These are phyloP conservation scores for Leucoagaricus sp. DNA, from an alignment of 1,284 basidiomycete species.

Conservation along the genomic window DNA sequence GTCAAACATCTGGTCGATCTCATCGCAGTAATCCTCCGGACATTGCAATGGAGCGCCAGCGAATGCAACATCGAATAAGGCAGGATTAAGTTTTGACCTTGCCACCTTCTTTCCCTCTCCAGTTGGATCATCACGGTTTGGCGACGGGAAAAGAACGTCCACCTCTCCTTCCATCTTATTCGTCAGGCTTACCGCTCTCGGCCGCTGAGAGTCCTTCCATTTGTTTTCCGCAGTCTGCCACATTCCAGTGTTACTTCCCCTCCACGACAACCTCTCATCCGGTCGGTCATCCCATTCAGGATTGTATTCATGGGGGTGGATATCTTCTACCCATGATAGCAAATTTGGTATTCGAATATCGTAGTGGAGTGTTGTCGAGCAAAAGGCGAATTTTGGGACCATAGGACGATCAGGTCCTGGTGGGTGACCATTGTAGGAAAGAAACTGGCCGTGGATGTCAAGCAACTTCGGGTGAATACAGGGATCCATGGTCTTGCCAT, in stretches of 20 bases:
- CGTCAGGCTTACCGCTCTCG: slow-evolving; percentile 36
- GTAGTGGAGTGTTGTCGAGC: slow-evolving; percentile 55
- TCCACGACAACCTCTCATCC: slow-evolving; percentile 60
- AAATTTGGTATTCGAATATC: slow-evolving; percentile 58
- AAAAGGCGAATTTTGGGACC: slow-evolving; percentile 59
- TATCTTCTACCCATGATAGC: slow-evolving; percentile 46
- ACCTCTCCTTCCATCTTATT: slow-evolving; percentile 24
- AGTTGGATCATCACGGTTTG: slow-evolving; percentile 35
- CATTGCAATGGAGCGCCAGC: slow-evolving; percentile 51
- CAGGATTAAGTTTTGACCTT: slow-evolving; percentile 42
- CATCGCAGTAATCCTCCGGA: slow-evolving; percentile 33
- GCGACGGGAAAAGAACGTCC: slow-evolving; percentile 15
- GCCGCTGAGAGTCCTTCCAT: slow-evolving; percentile 55
- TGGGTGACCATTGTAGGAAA: slow-evolving; percentile 51
- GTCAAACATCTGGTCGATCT: slow-evolving; percentile 44
- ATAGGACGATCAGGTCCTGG: slow-evolving; percentile 49
- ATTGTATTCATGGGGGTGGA: slow-evolving; percentile 40
- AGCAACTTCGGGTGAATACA: slow-evolving; percentile 54
- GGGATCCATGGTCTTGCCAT: slow-evolving; percentile 59
- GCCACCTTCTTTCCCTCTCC: slow-evolving; percentile 46
- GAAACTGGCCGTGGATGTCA: slow-evolving; percentile 56
- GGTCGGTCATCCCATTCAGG: slow-evolving; percentile 55
- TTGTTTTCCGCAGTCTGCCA: slow-evolving; percentile 40
- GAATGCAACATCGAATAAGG: slow-evolving; percentile 60
- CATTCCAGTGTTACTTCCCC: slow-evolving; percentile 68